Evolutionary conservation across 192 early-diverging fungal genomes (phyloP), one percentile per base, ranked within the genome.

Genomic region (Phycomyces blakesleeanus): DNA sequence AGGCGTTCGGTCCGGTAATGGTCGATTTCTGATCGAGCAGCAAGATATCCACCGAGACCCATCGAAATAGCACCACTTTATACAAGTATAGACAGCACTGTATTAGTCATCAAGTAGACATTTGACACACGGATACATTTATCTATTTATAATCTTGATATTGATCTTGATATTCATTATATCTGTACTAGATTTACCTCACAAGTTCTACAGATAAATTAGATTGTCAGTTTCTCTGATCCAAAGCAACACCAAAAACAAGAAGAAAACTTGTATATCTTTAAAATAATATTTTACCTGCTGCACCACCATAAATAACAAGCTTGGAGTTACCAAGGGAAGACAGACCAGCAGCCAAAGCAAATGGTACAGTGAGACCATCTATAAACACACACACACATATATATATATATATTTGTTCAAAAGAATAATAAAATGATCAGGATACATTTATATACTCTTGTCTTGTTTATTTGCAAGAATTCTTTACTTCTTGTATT

Each of bases 21-120:
- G 27, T 88, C 84, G 7, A 83, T 74, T 54, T 88, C 86, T 11
- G 76, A 77, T 26, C 68, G 67, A 4, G 81, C 81, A 39, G 86
- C 86, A 2, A 88, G 66, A 61, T 75, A 88, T 14, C 86, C 86
- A 21, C 86, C 85, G 10, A 85, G 73, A 25, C 78, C 85, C 85
- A 87, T 87, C 18, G 80, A 79, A 64, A 87, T 85, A 9, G 75
- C 65, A 16, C 85, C 85, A 39, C 64, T 87, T 75, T 69, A 64
- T 8, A 27, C 52, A 52, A 58, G 7, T 5, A 57, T 34, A 12
- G 49, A 29, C 25, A 52, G 40, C 18, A 38, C 22, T 11, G 25
- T 22, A n/a, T n/a, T n/a, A n/a, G n/a, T n/a, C n/a, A n/a, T n/a
- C n/a, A n/a, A n/a, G n/a, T n/a, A n/a, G n/a, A n/a, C n/a, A n/a